A percentile compares a stretch with the other conserved stretches of the same genome.
These are phyloP conservation scores for Sphagnum magellanicum DNA, from an alignment of 228 moss, liverwort and hornwort genomes.

Conservation along the genomic window DNA sequence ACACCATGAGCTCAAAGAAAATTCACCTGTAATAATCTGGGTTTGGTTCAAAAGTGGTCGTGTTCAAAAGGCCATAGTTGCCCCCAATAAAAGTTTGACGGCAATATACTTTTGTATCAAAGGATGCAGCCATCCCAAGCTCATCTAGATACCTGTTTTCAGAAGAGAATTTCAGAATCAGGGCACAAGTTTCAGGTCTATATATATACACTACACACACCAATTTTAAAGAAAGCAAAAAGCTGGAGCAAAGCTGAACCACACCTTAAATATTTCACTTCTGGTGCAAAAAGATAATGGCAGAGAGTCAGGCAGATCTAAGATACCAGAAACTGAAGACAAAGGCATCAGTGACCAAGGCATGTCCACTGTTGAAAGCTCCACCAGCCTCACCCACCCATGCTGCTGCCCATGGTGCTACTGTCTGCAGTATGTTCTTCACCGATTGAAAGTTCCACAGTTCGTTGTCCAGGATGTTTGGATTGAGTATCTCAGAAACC, in stretches of 20 bases:
- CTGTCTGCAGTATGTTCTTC: slow-evolving; percentile 37
- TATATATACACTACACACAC: too few relatives aligned
- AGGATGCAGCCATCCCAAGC: slow-evolving; percentile 75
- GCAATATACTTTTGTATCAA: slow-evolving; percentile 80
- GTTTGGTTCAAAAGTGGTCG: slow-evolving; percentile 60
- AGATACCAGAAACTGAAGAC: slow-evolving; percentile 76
- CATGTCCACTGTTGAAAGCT: slow-evolving; percentile 79
- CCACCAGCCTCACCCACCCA: slow-evolving; percentile 98
- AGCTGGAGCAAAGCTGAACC: too few relatives aligned
- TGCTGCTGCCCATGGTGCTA: slow-evolving; percentile 43
- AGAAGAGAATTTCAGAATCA: neutral
- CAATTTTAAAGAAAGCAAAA: too few relatives aligned
- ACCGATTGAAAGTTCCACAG: slow-evolving; percentile 39
- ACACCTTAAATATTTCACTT: too few relatives aligned
- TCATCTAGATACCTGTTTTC: slow-evolving; percentile 87
- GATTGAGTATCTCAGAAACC: slow-evolving; percentile 56
- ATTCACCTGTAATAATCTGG: slow-evolving; percentile 86
- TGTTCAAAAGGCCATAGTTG: slow-evolving; percentile 79
- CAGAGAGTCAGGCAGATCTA: too few relatives aligned
- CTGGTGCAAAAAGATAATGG: too few relatives aligned
- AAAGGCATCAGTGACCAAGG: slow-evolving; percentile 73
- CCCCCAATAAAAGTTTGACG: slow-evolving; percentile 86
- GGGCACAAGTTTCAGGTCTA: too few relatives aligned
- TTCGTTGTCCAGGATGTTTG: slow-evolving; percentile 36
- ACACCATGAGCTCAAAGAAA: neutral